phyloP scores from a whole-genome alignment of 371 early-diverging fungal species.

The Amoeboradix gromovi region DNA sequence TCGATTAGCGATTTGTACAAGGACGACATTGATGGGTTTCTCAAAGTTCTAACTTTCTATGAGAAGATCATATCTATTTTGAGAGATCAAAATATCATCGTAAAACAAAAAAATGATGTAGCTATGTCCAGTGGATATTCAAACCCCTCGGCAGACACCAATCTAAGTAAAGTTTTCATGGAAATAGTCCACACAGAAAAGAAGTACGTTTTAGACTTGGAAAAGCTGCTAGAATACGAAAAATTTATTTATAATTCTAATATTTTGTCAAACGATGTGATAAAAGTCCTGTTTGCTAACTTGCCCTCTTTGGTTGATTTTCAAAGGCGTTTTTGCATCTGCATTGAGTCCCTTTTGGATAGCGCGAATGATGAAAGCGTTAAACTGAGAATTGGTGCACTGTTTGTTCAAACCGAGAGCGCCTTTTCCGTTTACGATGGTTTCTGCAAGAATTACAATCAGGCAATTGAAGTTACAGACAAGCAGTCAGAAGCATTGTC shows the following conservation, averaged over 20 bases:
- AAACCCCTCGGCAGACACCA: too few relatives aligned
- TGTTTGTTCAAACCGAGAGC: not conserved
- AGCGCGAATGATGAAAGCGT: too few relatives aligned
- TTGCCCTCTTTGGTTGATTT: not conserved
- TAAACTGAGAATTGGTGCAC: not conserved
- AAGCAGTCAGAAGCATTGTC: not conserved
- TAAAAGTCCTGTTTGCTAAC: not conserved
- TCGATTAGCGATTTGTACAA: conserved; percentile 57
- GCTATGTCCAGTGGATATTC: too few relatives aligned
- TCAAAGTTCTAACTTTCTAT: conserved; percentile 30
- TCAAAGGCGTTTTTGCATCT: not conserved
- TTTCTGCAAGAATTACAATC: not conserved
- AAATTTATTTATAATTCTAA: not conserved
- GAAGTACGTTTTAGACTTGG: conserved; percentile 63
- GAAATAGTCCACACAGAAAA: conserved; percentile 80
- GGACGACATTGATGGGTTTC: conserved; percentile 77
- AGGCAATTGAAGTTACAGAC: not conserved
- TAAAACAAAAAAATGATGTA: not conserved
- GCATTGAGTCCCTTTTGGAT: not conserved
- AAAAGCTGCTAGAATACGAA: conserved; percentile 34
- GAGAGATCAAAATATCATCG: not conserved
- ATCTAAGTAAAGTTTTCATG: conserved; percentile 48
- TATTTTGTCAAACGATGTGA: not conserved
- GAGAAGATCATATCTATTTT: conserved; percentile 3
- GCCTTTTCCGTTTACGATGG: not conserved